phyloP scores from a whole-genome alignment of 2,329 filamentous ascomycete species.

The Clathrospora elynae region DNA sequence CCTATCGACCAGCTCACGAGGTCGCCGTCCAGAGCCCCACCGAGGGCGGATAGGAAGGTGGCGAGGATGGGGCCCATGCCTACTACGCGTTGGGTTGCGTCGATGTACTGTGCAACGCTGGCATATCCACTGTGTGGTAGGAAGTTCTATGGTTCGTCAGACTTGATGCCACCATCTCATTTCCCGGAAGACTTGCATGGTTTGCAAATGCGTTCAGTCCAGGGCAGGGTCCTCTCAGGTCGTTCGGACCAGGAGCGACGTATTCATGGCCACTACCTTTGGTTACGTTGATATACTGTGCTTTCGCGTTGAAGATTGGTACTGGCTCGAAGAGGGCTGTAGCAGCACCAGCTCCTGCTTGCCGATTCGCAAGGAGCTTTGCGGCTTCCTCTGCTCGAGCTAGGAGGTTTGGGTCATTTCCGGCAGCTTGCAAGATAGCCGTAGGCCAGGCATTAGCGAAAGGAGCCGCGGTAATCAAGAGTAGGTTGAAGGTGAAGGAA shows the following conservation, averaged over 20 bases:
- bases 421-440: constrained; percentile 30
- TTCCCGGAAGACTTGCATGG: constrained; percentile 18
- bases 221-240: constrained; percentile 33
- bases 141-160: constrained; percentile 18
- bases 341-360: constrained; percentile 26
- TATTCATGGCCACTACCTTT: constrained; percentile 31
- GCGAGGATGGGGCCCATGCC: constrained; percentile 26
- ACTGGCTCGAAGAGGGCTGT: constrained; percentile 29
- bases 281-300: constrained; percentile 26
- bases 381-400: constrained; percentile 24
- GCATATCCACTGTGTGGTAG: constrained; percentile 32
- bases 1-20: constrained; percentile 28
- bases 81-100: constrained; percentile 25
- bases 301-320: constrained; percentile 26
- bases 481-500: constrained; percentile 14
- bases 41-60: constrained; percentile 24
- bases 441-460: constrained; percentile 28
- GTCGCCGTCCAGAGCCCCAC: constrained; percentile 28
- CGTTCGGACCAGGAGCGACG: constrained; percentile 28
- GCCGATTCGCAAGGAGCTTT: constrained; percentile 17
- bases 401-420: constrained; percentile 20
- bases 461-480: constrained; percentile 15
- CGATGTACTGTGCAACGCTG: constrained; percentile 27
- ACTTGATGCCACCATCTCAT: background rate
- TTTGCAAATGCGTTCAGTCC: constrained; percentile 35